Base-by-base conservation (phyloP, 2,329 filamentous ascomycete genomes). In the Aspergillus awamori region DNA sequence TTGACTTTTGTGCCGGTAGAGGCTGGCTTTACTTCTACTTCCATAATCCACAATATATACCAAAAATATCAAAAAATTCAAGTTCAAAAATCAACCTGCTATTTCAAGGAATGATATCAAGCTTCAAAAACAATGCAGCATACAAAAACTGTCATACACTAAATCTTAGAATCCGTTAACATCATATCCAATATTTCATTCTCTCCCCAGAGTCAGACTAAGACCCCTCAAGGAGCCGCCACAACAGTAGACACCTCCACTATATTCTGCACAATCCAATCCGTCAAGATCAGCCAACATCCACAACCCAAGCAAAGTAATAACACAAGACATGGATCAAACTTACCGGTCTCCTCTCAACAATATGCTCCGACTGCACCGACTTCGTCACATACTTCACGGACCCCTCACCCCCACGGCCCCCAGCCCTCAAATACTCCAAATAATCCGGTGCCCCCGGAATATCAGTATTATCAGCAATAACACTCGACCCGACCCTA, bases 361-460 rank as follows among this genome's bases (percentile, higher is more conserved):
- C 43, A 17, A 56, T 51, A 26, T 17, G 8, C 53, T 60, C 17
- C 15, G 48, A 61, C 28, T 60, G 48, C 33, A 64, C 52, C 13
- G 65, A 64, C 47, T 61, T 48, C 41, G 67, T 74, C 57, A 67
- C 65, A 64, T 73, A 76, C 36, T 59, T 63, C 17, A 71, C 66
- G 53, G 41, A 59, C 22, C 58, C 67, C 59, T 30, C 33, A 8
- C 54, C 39, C 2, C 55, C 59, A 3, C 39, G 26, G 0, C 71
- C 69, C 4, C 73, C 70, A 24, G 57, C 64, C 60, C 70, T 65
- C 7, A 81, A 75, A 69, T 80, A 79, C 56, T 70, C 70, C 43
- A 77, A 58, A 64, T 81, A 81, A 10, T 76, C 69, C 8, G 78
- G 79, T 10, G 77, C 78, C 8, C 79, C 77, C 24, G 77, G 77